A percentile compares a stretch with the other conserved stretches of the same genome.
phyloP scores from a whole-genome alignment of 2,329 filamentous ascomycete species.

The Verticillium alfalfae region DNA sequence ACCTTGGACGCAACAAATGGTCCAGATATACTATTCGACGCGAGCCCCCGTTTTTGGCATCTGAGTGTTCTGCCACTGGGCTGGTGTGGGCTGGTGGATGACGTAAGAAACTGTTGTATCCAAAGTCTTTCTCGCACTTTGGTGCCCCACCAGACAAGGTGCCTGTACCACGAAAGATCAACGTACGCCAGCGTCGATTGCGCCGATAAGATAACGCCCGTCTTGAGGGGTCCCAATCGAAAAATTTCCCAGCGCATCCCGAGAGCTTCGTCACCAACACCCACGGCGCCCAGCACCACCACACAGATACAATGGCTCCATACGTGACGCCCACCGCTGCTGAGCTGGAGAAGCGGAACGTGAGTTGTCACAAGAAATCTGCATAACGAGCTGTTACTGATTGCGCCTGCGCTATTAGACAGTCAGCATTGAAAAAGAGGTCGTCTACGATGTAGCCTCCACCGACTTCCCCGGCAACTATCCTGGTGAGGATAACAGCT shows the following conservation, averaged over 20 bases:
- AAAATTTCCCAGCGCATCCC: background rate
- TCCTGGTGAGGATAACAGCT: slow-evolving; percentile 79
- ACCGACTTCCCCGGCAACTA: slow-evolving; percentile 91
- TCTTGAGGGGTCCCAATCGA: background rate
- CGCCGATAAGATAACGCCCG: background rate
- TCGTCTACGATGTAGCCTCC: slow-evolving; percentile 80
- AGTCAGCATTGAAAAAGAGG: slow-evolving; percentile 83
- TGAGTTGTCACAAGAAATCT: slow-evolving; percentile 22
- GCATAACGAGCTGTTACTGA: slow-evolving; percentile 4
- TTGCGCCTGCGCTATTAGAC: slow-evolving; percentile 44
- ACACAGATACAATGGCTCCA: slow-evolving; percentile 33
- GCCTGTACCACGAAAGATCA: no score
- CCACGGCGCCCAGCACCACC: background rate
- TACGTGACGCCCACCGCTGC: slow-evolving; percentile 42
- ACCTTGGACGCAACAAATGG: no score
- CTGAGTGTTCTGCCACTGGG: no score
- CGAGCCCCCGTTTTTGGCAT: no score
- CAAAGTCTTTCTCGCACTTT: no score
- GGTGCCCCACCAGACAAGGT: no score
- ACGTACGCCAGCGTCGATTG: background rate
- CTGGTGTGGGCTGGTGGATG: no score
- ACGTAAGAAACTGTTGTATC: no score
- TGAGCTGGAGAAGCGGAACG: slow-evolving; percentile 58
- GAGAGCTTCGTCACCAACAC: background rate
- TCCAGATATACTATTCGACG: no score